Conservation (phyloP, 108 stramenopile genomes). For the Skeletonema potamos region DNA sequence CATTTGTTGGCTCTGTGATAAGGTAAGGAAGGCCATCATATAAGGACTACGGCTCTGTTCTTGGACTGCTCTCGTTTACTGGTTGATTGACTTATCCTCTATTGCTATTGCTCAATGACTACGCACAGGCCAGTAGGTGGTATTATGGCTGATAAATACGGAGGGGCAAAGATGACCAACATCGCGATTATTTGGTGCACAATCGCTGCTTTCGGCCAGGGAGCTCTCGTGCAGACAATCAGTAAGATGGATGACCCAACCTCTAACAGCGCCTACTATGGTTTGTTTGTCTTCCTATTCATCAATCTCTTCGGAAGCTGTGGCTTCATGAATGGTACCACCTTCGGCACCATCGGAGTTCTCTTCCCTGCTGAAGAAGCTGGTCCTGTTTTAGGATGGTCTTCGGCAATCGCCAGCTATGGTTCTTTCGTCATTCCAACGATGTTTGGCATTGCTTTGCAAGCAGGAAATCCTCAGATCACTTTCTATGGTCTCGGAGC, state of each 20-base stretch:
- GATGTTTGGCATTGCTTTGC: conserved; percentile 30
- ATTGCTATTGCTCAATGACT: too few relatives aligned
- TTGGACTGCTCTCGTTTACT: too few relatives aligned
- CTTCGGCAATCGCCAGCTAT: conserved; percentile 34
- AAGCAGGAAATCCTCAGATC: conserved; percentile 20
- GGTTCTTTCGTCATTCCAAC: conserved; percentile 34
- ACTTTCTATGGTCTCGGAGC: conserved; percentile 30
- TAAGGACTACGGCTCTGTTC: too few relatives aligned
- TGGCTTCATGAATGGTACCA: conserved; percentile 38
- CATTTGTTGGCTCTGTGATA: conserved; percentile 25
- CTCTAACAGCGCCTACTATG: conserved; percentile 1
- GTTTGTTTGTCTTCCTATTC: conserved; percentile 34
- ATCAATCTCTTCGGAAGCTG: conserved; percentile 28
- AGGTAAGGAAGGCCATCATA: too few relatives aligned
- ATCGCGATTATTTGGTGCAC: conserved; percentile 35
- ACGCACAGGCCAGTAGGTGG: conserved; percentile 27
- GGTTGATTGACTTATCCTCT: too few relatives aligned
- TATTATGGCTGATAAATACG: conserved; percentile 28
- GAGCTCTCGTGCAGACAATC: conserved; percentile 10
- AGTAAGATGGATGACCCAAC: conserved; percentile 13
- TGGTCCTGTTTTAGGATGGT: conserved; percentile 37
- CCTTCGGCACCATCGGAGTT: conserved; percentile 39
- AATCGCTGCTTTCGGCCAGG: conserved; percentile 19
- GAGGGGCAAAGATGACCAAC: conserved; percentile 37
- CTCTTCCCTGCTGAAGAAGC: conserved; percentile 23